Conservation (phyloP, 192 early-diverging fungal species). For the Backusella luteola region DNA sequence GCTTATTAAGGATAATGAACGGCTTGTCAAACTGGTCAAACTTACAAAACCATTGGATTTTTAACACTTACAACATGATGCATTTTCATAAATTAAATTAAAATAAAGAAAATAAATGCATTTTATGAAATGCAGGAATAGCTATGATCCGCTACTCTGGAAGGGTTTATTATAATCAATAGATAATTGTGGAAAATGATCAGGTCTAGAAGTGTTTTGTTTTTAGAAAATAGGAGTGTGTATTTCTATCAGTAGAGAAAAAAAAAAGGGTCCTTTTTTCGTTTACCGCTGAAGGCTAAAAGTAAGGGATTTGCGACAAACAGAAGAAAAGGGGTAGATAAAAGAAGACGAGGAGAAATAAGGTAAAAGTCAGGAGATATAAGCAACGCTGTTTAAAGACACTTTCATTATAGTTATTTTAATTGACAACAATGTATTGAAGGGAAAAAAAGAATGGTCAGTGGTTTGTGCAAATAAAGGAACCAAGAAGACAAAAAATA, state of each 20-base stretch:
- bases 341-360: neutral
- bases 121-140: no score
- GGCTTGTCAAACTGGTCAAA: slow-evolving; percentile 42
- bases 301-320: neutral
- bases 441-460: neutral
- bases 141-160: no score
- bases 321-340: neutral
- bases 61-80: no score
- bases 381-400: neutral
- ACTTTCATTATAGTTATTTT: neutral
- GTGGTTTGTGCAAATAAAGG: neutral
- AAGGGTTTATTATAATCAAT: no score
- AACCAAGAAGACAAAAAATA: neutral
- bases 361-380: neutral
- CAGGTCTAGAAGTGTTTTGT: neutral
- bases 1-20: slow-evolving; percentile 49
- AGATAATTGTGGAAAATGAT: no score
- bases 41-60: slow-evolving; percentile 46
- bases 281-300: neutral
- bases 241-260: neutral
- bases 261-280: no score
- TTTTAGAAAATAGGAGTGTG: neutral
- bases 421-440: neutral
- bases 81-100: no score
- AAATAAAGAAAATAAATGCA: no score